Base-by-base conservation (phyloP, 495 filamentous ascomycete genomes). In the Neurospora cerealis region DNA sequence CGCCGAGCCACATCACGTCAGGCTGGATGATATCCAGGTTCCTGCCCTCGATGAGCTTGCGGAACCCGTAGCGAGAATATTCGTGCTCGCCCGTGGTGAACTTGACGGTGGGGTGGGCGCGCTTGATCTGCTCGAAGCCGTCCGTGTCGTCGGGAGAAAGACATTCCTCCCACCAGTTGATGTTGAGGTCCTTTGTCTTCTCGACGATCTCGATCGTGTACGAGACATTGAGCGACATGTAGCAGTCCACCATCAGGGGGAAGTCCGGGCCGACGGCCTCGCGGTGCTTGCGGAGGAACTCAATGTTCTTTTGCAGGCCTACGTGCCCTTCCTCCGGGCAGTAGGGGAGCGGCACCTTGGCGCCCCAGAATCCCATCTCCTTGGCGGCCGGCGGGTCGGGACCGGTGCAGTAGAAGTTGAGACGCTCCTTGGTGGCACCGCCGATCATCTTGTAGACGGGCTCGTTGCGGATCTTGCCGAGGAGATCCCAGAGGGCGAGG, bases 161-260 rank as follows among this genome's bases (percentile, higher is more conserved):
- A 74, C 93, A 96, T 83, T 97, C 94, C 85, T 97, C 94, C 93
- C 93, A 97, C 94, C 94, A 97, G 84, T 97, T 92, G 80, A 97
- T 95, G 82, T 96, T 88, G 73, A 97, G 88, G 54, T 93, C 89
- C 72, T 91, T 82, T 71, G 90, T 91, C 69, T 91, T 91, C 82
- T 93, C 92, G 44, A 92, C 94, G 15, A 97, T 86, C 81, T 97
- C 91, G 74, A 97, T 96, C 1, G 93, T 96, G 83, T 97, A 97
- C 6, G 92, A 85, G 32, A 97, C 94, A 76, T 93, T 97, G 75
- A 97, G 85, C 72, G 91, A 93, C 94, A 97, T 97, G 84, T 97
- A 97, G 87, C 94, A 97, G 83, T 97, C 94, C 4, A 97, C 94
- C 85, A 94, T 95, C 70, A 97, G 87, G 19, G 94, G 94, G 79